A percentile compares a stretch with the other conserved stretches of the same genome.
Evolutionary conservation across 2,329 filamentous ascomycete genomes (phyloP).

Genomic region (Colletotrichum sp.): DNA sequence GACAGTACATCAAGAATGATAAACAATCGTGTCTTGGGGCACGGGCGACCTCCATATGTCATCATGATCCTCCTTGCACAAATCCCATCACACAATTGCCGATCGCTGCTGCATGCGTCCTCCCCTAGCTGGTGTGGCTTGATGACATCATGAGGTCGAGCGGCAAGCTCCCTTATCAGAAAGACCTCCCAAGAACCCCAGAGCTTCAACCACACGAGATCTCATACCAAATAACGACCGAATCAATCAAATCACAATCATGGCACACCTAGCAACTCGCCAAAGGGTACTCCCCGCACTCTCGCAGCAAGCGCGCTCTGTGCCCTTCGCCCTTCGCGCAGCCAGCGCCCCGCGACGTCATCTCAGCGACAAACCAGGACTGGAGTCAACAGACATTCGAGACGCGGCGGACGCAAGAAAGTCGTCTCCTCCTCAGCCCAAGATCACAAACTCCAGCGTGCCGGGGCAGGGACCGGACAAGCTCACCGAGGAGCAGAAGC

Average conservation of each 20-base stretch:
- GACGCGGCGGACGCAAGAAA: not conserved
- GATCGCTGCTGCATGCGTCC: constrained; percentile 5
- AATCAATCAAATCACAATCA: not conserved
- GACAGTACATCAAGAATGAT: not conserved
- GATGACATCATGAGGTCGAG: constrained; percentile 13
- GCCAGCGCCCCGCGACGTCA: not conserved
- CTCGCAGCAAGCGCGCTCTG: not conserved
- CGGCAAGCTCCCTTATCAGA: not conserved
- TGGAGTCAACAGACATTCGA: constrained; percentile 6
- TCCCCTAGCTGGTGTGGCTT: not conserved
- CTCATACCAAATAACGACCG: not conserved
- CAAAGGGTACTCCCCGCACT: not conserved
- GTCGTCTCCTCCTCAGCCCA: constrained; percentile 49
- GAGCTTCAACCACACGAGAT: not conserved
- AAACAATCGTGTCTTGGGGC: not conserved
- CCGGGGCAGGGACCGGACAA: constrained; percentile 35
- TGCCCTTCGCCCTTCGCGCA: not conserved
- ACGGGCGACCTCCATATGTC: not conserved
- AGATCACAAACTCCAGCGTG: constrained; percentile 54
- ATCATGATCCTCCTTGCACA: not conserved
- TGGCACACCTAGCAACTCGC: not conserved
- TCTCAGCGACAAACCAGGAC: constrained; percentile 11
- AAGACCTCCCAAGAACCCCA: not conserved
- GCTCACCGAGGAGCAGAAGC: constrained; percentile 56
- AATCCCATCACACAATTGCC: constrained; percentile 1